Base-by-base conservation (phyloP, 805 yeast species). In the Lachancea nothofagi region DNA sequence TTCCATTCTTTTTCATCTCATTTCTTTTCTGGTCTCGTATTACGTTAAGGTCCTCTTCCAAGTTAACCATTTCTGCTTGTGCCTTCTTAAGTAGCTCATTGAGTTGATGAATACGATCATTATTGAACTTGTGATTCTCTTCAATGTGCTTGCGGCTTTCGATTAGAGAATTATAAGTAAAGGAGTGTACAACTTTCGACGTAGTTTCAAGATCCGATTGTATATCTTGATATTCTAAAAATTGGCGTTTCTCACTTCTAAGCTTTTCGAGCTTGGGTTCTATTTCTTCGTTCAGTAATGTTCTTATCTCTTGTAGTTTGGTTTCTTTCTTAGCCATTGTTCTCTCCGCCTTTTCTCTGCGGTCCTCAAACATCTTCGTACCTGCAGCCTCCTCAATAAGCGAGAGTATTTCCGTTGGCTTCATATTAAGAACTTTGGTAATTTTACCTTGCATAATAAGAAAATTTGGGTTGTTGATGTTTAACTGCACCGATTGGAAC, bases 381-480 rank as follows among this genome's bases (percentile, higher is more conserved):
- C 99, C 98, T 0, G 98, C 96, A 0, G 98, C 98, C 64, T 93
- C 99, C 62, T 93, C 98, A 40, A 93, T 87, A 50, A 93, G 71
- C 4, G 96, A 80, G 47, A 93, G 64, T 29, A 90, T 84, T 61
- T 93, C 97, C 1, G 77, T 68, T 1, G 98, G 95, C 53, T 85
- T 87, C 97, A 93, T 93, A 61, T 93, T 93, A 54, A 93, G 72
- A 48, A 93, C 97, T 61, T 93, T 90, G 24, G 98, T 94, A 65
- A 94, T 93, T 59, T 88, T 86, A 44, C 99, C 99, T 65, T 93
- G 99, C 98, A 94, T 93, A 55, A 93, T 93, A 51, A 93, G 72
- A 64, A 93, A 93, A 60, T 93, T 93, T 23, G 99, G 98, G 57
- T 90, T 93, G 61, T 93, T 93, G 61, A 93, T 90, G 57, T 93